Evolutionary conservation across 2,329 filamentous ascomycete species (phyloP).

Genomic region (Neofusicoccum umdonicola): DNA sequence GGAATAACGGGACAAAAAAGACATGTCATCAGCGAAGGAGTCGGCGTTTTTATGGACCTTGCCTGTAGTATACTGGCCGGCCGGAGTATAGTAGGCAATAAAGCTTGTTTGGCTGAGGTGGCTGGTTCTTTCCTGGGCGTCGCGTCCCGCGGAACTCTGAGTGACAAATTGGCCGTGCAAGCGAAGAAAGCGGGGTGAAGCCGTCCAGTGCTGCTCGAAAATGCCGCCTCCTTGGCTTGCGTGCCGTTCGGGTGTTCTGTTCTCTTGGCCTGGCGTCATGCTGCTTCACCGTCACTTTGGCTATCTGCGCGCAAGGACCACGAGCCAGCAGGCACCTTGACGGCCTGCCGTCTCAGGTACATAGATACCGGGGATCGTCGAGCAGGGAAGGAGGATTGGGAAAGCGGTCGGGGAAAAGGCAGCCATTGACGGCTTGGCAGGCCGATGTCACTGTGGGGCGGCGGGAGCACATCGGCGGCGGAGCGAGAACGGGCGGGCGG

Average conservation of each 20-base stretch:
- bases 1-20: not conserved
- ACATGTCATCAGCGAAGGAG: not conserved
- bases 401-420: not conserved
- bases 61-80: not conserved
- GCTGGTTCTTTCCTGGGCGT: too few relatives aligned
- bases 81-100: not conserved
- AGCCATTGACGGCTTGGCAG: not conserved
- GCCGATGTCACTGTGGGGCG: not conserved
- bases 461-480: not conserved
- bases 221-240: not conserved
- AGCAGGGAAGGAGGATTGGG: not conserved
- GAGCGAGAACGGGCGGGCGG: not conserved
- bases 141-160: too few relatives aligned
- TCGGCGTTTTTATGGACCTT: not conserved
- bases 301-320: not conserved
- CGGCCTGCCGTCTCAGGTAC: not conserved
- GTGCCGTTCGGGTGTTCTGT: not conserved
- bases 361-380: not conserved
- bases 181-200: too few relatives aligned
- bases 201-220: not conserved
- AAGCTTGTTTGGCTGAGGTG: too few relatives aligned
- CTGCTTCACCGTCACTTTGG: not conserved
- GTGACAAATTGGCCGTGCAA: too few relatives aligned
- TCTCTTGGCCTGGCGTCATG: constrained; percentile 8
- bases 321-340: not conserved